A percentile compares a stretch with the other conserved stretches of the same genome.
Conservation (phyloP, 139 green algal genomes). For the Auxenochlorella pyrenoidosa region DNA sequence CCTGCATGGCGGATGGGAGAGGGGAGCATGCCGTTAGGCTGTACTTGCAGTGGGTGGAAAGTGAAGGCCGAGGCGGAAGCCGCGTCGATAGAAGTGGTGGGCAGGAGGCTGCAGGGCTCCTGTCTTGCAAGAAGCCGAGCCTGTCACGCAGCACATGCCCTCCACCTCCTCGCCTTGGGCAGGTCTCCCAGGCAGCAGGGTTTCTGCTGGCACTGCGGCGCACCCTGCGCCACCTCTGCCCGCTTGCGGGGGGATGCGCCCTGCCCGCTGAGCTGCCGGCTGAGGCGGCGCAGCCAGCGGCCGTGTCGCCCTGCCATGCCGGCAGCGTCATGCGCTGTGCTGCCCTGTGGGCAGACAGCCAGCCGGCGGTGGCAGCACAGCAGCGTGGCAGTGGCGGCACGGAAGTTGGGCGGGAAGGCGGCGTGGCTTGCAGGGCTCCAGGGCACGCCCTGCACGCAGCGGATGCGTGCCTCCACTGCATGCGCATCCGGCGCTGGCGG, state of each 20-base stretch:
- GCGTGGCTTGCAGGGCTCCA: constrained; percentile 5
- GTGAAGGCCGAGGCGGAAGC: neutral
- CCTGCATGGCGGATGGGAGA: neutral
- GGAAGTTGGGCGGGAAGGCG: constrained; percentile 7
- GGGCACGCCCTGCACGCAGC: neutral
- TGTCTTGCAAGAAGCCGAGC: neutral
- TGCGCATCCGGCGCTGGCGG: neutral
- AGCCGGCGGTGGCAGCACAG: constrained; percentile 22
- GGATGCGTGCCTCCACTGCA: neutral
- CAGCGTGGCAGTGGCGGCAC: neutral
- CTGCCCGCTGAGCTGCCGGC: neutral
- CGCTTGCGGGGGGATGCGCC: neutral
- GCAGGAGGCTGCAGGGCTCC: neutral
- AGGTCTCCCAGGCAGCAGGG: constrained; percentile 2
- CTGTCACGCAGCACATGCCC: too few species aligned
- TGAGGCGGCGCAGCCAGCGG: neutral
- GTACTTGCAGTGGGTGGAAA: neutral
- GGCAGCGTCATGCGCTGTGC: neutral
- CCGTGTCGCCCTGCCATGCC: neutral
- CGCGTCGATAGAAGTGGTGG: neutral
- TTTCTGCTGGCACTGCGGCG: neutral
- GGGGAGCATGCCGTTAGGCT: neutral
- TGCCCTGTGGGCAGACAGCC: too few species aligned
- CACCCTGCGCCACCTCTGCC: neutral
- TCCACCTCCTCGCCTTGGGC: neutral